Evolutionary conservation across 768 basidiomycete genomes (phyloP).

Genomic region (Suillus tomentosus): DNA sequence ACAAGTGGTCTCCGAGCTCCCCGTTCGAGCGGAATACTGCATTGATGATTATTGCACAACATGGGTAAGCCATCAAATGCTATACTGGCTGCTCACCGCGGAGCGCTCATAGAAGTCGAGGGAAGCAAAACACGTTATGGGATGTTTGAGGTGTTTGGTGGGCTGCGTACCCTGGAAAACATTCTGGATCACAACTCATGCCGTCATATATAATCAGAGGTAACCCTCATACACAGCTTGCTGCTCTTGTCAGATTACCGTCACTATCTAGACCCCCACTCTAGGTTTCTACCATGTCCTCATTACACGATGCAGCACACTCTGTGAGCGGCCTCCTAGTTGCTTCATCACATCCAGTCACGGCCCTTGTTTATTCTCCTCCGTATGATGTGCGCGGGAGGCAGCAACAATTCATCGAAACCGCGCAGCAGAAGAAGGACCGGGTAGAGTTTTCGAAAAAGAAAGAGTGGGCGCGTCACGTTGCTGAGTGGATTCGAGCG

Average conservation of each 20-base stretch:
- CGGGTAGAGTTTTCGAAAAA: constrained; percentile 53
- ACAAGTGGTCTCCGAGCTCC: constrained; percentile 39
- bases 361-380: constrained; percentile 28
- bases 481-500: constrained; percentile 39
- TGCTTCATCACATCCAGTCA: constrained; percentile 19
- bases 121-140: constrained; percentile 63
- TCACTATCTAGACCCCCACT: constrained; percentile 1
- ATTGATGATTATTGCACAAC: constrained; percentile 56
- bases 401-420: constrained; percentile 47
- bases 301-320: constrained; percentile 1
- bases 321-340: constrained; percentile 7
- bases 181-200: constrained; percentile 8
- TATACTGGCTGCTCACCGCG: constrained; percentile 49
- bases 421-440: constrained; percentile 46
- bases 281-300: not conserved
- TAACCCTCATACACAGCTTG: constrained; percentile 13
- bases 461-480: constrained; percentile 44
- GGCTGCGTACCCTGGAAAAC: constrained; percentile 46
- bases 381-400: constrained; percentile 46
- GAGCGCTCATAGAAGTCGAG: constrained; percentile 48
- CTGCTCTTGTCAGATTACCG: constrained; percentile 7
- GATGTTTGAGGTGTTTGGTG: constrained; percentile 60
- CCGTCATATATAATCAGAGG: constrained; percentile 14
- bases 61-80: constrained; percentile 48
- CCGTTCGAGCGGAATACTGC: constrained; percentile 48